phyloP scores from a whole-genome alignment of 139 green algal genomes.

The Gonium pectorale region DNA sequence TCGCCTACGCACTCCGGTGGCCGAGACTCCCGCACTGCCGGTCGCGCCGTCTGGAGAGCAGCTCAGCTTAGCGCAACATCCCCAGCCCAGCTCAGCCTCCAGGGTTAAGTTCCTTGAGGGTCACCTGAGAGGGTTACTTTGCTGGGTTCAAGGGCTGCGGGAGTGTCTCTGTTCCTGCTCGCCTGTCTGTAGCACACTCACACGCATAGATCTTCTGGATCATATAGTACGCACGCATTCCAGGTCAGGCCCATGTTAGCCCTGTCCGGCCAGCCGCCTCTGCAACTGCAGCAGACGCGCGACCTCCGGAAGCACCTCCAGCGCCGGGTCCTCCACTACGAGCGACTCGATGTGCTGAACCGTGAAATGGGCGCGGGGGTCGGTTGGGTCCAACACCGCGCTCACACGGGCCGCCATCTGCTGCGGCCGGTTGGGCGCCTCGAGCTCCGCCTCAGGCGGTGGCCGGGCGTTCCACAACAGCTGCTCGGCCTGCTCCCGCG shows the following conservation, averaged over 20 bases:
- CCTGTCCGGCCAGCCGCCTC: not conserved
- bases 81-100: too few relatives aligned
- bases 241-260: not conserved
- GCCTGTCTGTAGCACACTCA: too few relatives aligned
- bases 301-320: constrained; percentile 36
- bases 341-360: constrained; percentile 22
- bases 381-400: not conserved
- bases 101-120: too few relatives aligned
- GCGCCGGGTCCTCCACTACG: constrained; percentile 6
- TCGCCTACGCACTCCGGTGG: too few relatives aligned
- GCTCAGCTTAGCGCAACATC: too few relatives aligned
- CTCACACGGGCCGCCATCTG: not conserved
- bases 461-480: not conserved
- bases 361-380: not conserved
- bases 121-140: too few relatives aligned
- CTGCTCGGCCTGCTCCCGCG: not conserved
- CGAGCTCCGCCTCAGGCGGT: constrained; percentile 6
- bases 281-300: constrained; percentile 30
- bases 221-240: too few relatives aligned
- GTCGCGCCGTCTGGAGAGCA: too few relatives aligned
- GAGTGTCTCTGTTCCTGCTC: too few relatives aligned
- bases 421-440: not conserved
- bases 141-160: too few relatives aligned
- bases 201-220: too few relatives aligned
- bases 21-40: too few relatives aligned